These are phyloP conservation scores for Ganoderma resinaceum DNA, from an alignment of 1,284 basidiomycete species.

Conservation along the genomic window DNA sequence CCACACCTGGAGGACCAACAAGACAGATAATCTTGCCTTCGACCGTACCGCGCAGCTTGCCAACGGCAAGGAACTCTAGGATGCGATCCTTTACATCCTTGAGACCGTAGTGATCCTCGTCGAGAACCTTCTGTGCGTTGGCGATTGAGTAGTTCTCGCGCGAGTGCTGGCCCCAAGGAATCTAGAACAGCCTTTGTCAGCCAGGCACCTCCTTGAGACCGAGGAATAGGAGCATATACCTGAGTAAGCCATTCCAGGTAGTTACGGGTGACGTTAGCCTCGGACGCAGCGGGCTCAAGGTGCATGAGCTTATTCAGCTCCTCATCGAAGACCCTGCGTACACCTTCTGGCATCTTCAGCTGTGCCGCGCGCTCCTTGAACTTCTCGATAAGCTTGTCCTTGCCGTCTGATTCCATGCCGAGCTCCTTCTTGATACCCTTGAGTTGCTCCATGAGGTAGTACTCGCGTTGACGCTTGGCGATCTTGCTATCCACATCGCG, in stretches of 20 bases:
- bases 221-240: constrained; percentile 45
- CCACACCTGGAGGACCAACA: constrained; percentile 96
- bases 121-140: constrained; percentile 86
- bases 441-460: constrained; percentile 98
- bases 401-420: constrained; percentile 96
- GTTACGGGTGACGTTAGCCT: constrained; percentile 96
- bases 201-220: neutral
- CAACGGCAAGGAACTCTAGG: constrained; percentile 97
- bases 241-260: constrained; percentile 97
- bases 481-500: constrained; percentile 97
- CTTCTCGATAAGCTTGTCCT: constrained; percentile 97
- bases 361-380: constrained; percentile 90
- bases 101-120: constrained; percentile 97
- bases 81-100: constrained; percentile 98
- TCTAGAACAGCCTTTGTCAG: constrained; percentile 46
- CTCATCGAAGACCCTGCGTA: constrained; percentile 96
- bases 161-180: constrained; percentile 97
- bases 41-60: constrained; percentile 96
- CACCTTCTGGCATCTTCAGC: constrained; percentile 93
- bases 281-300: constrained; percentile 92
- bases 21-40: constrained; percentile 98
- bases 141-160: constrained; percentile 92
- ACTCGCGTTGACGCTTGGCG: constrained; percentile 96
- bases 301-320: constrained; percentile 93
- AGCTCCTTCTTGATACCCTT: constrained; percentile 99